Evolutionary conservation across 2,329 filamentous ascomycete species (phyloP), one percentile per base, ranked within the genome.

Genomic region (Stemphylium beticola): DNA sequence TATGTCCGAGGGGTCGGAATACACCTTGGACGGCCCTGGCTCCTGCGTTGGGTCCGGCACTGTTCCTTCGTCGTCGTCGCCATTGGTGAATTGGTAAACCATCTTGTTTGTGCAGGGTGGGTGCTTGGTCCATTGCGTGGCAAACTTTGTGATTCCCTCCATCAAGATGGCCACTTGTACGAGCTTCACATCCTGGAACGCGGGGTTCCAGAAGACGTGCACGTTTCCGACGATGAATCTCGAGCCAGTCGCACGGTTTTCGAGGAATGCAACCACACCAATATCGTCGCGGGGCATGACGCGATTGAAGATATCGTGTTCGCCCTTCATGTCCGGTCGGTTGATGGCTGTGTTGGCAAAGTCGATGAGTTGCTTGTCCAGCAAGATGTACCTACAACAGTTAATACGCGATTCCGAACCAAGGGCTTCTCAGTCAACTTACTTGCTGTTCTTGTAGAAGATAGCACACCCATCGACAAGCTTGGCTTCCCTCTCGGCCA

Each of bases 201-300:
- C 87, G 2, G 92, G 91, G 68, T 99, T 93, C 95, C 95, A 99
- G 68, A 92, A 96, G 47, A 98, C 82, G 80, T 99, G 95, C 4
- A 91, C 91, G 71, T 98, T 98, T 64, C 92, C 92, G 32, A 98
- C 87, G 60, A 99, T 96, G 69, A 98, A 80, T 52, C 95, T 88
- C 12, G 92, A 88, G n/a, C 95, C 95, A 0, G 93, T 97, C 57
- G 85, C 80, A 33, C 93, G 87, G 68, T 96, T 97, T 76, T 99
- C 95, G 59, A 99, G 86, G 80, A 98, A 96, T 51, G 90, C 87
- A 42, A 96, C 86, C 42, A 96, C 89, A 14, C 90, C 95, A 75
- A 99, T 96, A 73, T 98, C 93, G 81, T 99, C 95, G 78, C 95
- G 92, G 57, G 93, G 93, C 95, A 97, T 98, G 57, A 99, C 90